Conservation (phyloP, 306 rosid genomes). For the Dryas drummondii region DNA sequence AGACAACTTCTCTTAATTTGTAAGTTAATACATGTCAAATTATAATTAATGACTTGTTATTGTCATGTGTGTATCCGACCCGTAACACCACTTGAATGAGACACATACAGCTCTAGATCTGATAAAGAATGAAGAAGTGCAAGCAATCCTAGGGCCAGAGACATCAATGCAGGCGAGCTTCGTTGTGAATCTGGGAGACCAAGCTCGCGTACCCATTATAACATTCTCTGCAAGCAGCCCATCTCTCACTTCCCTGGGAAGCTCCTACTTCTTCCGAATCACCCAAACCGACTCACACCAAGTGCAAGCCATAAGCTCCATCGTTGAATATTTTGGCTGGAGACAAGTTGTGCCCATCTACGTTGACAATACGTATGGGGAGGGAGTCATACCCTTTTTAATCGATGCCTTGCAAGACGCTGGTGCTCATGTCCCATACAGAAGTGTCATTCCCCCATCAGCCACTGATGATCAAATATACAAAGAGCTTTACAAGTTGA, state of each 20-base stretch:
- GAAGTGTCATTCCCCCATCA: constrained; percentile 30
- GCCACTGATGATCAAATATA: constrained; percentile 41
- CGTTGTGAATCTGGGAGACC: constrained; percentile 31
- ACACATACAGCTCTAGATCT: constrained; percentile 11
- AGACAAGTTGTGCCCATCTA: constrained; percentile 46
- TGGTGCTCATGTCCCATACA: constrained; percentile 29
- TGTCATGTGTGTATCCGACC: too few species aligned
- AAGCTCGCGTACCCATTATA: constrained; percentile 41
- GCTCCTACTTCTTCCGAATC: constrained; percentile 43
- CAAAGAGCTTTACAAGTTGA: constrained; percentile 44
- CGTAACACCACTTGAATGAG: too few species aligned
- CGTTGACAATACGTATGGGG: constrained; percentile 40
- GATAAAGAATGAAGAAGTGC: background rate
- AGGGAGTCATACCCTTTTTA: constrained; percentile 38
- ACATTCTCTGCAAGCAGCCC: constrained; percentile 56
- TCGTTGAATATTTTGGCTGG: constrained; percentile 47
- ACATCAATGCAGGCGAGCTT: constrained; percentile 39
- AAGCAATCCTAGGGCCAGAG: constrained; percentile 34
- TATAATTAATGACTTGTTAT: too few species aligned
- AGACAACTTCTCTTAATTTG: background rate
- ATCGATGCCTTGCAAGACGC: constrained; percentile 38
- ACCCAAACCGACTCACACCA: constrained; percentile 41
- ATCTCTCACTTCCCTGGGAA: constrained; percentile 34
- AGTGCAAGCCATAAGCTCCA: constrained; percentile 31
- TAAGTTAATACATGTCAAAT: too few species aligned